Base-by-base conservation (phyloP, 768 basidiomycete species). In the Clavulina sp. region DNA sequence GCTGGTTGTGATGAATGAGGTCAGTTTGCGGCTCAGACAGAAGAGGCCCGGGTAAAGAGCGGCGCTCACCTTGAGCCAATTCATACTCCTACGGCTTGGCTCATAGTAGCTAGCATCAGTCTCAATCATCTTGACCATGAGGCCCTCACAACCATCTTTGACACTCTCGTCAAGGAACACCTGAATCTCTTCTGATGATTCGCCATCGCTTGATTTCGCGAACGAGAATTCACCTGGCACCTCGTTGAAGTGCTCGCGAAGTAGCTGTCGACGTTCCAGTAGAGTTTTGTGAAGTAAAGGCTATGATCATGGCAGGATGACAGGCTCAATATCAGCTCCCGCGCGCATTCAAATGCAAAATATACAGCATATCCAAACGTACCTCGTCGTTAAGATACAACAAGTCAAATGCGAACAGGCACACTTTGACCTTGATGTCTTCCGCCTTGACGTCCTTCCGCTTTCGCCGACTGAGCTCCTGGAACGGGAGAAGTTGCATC, bases 41-140 rank as follows among this genome's bases (percentile, higher is more conserved):
- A 13, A 26, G 5, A 2, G 4, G 18, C 9, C 32, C 3, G 3
- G 50, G 31, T 4, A 2, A 13, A n/a, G 29, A 13, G 19, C 50
- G 7, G 51, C 16, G 57, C 63, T 49, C 31, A 89, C 93, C 78
- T 99, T 99, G 16, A 99, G 69, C 95, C 95, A 99, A 62, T 97
- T 96, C 51, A 96, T 83, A 67, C 86, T 91, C 36, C 95, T 72
- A 53, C 93, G 70, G 64, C 88, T 93, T 5, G 95, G 95, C 65
- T 96, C 92, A 62, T 99, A 99, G 60, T 76, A 86, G 64, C 89
- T 87, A 4, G 82, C 85, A 34, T 88, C 82, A 43, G 77, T 82
- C 38, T 93, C 87, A 18, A 99, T 69, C 89, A 95, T 93, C 70
- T 99, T 99, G 54, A 99, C 88, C 95, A 99, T 99, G 43, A 99